Base-by-base conservation (phyloP, 768 basidiomycete species). In the Kwoniella pini region DNA sequence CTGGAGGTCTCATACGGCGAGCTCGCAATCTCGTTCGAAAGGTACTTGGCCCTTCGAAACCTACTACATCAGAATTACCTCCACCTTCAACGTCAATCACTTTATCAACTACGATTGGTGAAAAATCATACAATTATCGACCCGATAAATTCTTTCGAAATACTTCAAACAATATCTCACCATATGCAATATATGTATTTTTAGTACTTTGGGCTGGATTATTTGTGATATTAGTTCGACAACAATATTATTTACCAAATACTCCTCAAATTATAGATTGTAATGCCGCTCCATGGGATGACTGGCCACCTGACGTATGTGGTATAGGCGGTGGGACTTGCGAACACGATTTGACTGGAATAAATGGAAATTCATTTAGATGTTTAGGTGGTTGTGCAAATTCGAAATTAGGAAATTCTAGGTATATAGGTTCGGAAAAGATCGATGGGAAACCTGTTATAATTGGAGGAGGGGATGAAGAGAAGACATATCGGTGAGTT, bases 221-320 rank as follows among this genome's bases (percentile, higher is more conserved):
- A 17, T 70, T 69, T 52, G 63, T 75, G 28, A 46, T 75, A 13
- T 57, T 75, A n/a, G 54, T 75, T 11, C 42, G 73, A 51, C 61
- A 68, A 53, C 70, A 75, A 27, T 75, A 60, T 43, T 75, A 69
- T 49, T 27, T 33, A 19, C 62, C 60, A 12, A 26, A 57, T 17
- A 33, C 59, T 3, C 63, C 65, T 6, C 43, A 45, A 2, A 63
- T 70, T 10, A 57, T 70, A 15, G 44, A 30, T 5, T 72, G 73
- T 58, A 66, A 48, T 19, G 51, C 64, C 9, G 50, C 66, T 1
- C 45, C 65, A 31, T 70, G 68, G 67, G 44, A 63, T 33, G 62
- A 72, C 42, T 75, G 66, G 66, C 73, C 73, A 12, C 68, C 71
- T 30, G 70, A 75, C 62, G 51, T 33, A 1, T 75, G 73, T 51